Evolutionary conservation across 2,329 filamentous ascomycete species (phyloP), one percentile per base, ranked within the genome.

Genomic region (Talaromyces islandicus): DNA sequence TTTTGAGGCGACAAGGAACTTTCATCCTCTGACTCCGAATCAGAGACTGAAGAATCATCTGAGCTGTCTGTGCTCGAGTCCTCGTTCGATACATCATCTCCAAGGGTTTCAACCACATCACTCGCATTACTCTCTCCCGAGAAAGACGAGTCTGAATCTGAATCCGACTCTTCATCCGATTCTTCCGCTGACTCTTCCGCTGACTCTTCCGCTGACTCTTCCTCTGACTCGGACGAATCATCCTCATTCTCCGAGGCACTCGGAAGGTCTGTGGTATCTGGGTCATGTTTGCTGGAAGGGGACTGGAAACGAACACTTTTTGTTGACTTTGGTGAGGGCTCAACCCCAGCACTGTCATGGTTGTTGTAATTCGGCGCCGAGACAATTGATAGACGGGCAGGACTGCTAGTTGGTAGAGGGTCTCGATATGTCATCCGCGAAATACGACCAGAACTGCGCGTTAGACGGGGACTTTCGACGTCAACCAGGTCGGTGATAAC

Each of bases 221-320:
- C 10, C 72, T 56, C 58, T 9, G 29, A 50, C 17, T 66, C 65
- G 43, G 69, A 70, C 3, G 64, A 65, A 38, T 62, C 65, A 21
- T 52, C 38, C 21, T 51, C 35, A 25, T 64, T 69, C 25, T 54
- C 65, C 7, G 68, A 67, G 29, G 17, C 25, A 19, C 38, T 41
- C 24, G 25, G 32, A 0, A 21, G 6, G 38, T 55, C 48, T 19
- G 38, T 48, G 5, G 24, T 43, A 19, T 57, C 51, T 7, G 59
- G 65, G 24, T 64, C 57, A 12, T 68, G 65, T 2, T 70, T 67
- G 32, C 68, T 65, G 17, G 57, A 57, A 24, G 43, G 43, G 5
- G 60, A 62, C 48, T 68, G 63, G 51, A 75, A 76, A 43, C 69
- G 69, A 27, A 76, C 74, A 12, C 66, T 69, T 56, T 74, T 74